Percentiles rank a stretch among this genome's conserved stretches.
These are phyloP conservation scores for Polytolypa hystricis DNA, from an alignment of 2,329 filamentous ascomycete species.

Conservation along the genomic window DNA sequence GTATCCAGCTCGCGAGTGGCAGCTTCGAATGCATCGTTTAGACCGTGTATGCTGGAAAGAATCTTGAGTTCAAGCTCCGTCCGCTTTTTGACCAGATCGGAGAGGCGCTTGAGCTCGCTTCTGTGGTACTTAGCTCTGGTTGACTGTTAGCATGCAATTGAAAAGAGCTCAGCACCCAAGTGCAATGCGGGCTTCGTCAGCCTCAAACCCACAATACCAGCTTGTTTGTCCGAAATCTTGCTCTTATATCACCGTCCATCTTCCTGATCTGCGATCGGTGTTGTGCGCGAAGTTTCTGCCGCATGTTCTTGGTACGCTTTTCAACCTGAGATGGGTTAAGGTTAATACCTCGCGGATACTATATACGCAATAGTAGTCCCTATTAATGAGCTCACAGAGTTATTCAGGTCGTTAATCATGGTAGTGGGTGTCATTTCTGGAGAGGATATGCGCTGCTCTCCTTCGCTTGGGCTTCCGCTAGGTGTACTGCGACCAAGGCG, in stretches of 20 bases:
- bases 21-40: conserved; percentile 7
- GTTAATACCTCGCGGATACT: conserved; percentile 1
- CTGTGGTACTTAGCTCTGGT: conserved; percentile 9
- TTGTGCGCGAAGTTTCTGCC: conserved; percentile 11
- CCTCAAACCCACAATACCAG: conserved; percentile 8
- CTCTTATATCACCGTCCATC: conserved; percentile 7
- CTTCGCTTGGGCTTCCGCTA: conserved; percentile 3
- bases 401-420: conserved; percentile 10
- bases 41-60: conserved; percentile 5
- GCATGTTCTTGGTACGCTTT: conserved; percentile 7
- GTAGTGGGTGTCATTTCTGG: conserved; percentile 4
- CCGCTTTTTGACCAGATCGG: conserved; percentile 10
- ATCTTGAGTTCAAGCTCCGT: conserved; percentile 13
- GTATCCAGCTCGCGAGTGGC: conserved; percentile 2
- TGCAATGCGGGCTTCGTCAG: neutral
- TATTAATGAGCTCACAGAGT: too few species aligned
- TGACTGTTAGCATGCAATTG: conserved; percentile 1
- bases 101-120: conserved; percentile 9
- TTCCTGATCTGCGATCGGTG: conserved; percentile 10
- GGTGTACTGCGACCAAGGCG: too few species aligned
- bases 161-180: too few species aligned
- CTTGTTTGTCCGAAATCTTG: conserved; percentile 5
- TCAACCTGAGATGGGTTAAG: conserved; percentile 8
- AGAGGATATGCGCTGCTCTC: conserved; percentile 1
- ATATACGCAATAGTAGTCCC: too few species aligned